A percentile compares a stretch with the other conserved stretches of the same genome.
Evolutionary conservation across 1,284 basidiomycete genomes (phyloP).

Genomic region (Boletellus deceptivus): DNA sequence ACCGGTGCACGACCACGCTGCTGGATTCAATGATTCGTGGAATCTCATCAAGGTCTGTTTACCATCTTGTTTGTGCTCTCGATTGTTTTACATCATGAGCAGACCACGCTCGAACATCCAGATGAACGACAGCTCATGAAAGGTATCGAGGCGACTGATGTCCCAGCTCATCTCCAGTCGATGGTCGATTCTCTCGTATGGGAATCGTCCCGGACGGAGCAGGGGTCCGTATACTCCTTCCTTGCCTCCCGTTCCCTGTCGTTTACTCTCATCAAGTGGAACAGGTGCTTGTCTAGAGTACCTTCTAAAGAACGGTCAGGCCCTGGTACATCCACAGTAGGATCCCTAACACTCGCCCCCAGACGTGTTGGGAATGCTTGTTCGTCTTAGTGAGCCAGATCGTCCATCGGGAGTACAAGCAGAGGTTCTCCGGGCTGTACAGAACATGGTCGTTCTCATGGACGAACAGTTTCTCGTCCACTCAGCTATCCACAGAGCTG

Average conservation of each 20-base stretch:
- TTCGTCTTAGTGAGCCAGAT: constrained; percentile 80
- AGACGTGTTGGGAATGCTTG: constrained; percentile 85
- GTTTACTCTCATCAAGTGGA: constrained; percentile 45
- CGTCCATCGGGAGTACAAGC: constrained; percentile 84
- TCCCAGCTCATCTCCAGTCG: constrained; percentile 74
- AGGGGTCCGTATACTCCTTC: constrained; percentile 60
- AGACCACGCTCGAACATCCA: constrained; percentile 75
- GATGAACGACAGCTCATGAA: constrained; percentile 79
- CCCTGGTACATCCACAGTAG: neutral
- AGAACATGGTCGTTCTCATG: constrained; percentile 85
- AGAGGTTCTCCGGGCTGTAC: constrained; percentile 79
- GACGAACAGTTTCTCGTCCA: constrained; percentile 92
- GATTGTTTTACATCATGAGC: constrained; percentile 8
- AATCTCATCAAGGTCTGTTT: constrained; percentile 60
- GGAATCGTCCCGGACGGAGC: constrained; percentile 80
- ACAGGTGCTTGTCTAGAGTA: constrained; percentile 90
- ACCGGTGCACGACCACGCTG: constrained; percentile 57
- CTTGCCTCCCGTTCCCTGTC: constrained; percentile 1
- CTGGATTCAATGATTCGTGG: constrained; percentile 76
- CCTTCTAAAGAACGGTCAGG: constrained; percentile 80
- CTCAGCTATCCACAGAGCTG: constrained; percentile 85
- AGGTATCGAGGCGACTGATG: constrained; percentile 81
- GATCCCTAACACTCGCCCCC: constrained; percentile 7
- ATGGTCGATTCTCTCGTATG: constrained; percentile 87
- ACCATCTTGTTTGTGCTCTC: neutral